Base-by-base conservation (phyloP, 371 early-diverging fungal species). In the Capillidium heterosporum region DNA sequence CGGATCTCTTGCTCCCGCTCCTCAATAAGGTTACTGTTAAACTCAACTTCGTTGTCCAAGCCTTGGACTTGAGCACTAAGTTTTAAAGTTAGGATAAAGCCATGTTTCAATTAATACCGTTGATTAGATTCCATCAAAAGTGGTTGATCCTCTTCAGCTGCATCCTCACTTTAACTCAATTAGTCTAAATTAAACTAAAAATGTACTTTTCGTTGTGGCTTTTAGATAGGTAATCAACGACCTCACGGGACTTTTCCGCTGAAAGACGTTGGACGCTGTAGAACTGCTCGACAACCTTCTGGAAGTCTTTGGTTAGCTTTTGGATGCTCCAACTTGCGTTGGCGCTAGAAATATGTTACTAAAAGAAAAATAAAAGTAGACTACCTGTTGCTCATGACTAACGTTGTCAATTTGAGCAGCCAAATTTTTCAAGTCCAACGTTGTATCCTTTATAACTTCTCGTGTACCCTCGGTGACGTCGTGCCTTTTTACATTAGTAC, bases 1-100 rank as follows among this genome's bases (percentile, higher is more conserved):
- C 74, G 72, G 19, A 97, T 82, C 58, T 93, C 96, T 32, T 76
- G 77, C 62, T 97, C 98, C 15, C 96, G 82, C 65, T 97, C 95
- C 8, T 75, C 71, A 60, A 97, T 95, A 46, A 95, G 61, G 0
- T 81, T 72, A 62, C 94, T 91, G 65, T 95, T 95, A 66, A 82
- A 92, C 64, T 87, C 87, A 23, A 95, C 71, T 59, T 95, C 91
- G 61, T 85, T 84, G 55, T 94, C 95, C 27, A 94, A 67, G 0
- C 78, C 80, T 49, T 78, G 79, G 19, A 85, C 66, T 56, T 90
- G 87, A 60, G 75, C 63, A 73, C 74, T 5, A 48, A n/a, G 43
- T 23, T 35, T 35, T 11, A 41, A 42, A 19, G 10, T 1, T 48
- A 48, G 8, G 23, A 5, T 52, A 51, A 11, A 39, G n/a, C 23